Evolutionary conservation across 495 filamentous ascomycete species (phyloP).

Genomic region (Hypoxylon fuscum): DNA sequence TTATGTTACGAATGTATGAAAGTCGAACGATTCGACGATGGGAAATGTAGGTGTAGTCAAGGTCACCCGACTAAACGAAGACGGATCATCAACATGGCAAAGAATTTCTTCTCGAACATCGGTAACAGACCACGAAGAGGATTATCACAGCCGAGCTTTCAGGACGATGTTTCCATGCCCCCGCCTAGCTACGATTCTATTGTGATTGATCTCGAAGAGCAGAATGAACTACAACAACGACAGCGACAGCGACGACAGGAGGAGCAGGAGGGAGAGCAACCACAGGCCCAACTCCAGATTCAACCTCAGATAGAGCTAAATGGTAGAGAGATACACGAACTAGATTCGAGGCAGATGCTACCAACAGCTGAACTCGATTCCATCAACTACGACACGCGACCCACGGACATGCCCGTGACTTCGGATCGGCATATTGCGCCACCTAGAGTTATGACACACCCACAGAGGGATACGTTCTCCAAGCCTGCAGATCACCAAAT

Average conservation of each 20-base stretch:
- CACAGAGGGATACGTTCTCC: slow-evolving; percentile 9
- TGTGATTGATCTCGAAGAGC: slow-evolving; percentile 26
- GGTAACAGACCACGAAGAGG: slow-evolving; percentile 51
- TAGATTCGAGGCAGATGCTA: slow-evolving; percentile 51
- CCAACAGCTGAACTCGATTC: slow-evolving; percentile 41
- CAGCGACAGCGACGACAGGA: slow-evolving; percentile 5
- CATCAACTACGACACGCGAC: slow-evolving; percentile 32
- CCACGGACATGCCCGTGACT: slow-evolving; percentile 10
- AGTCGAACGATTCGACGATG: slow-evolving; percentile 58
- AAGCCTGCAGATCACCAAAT: slow-evolving; percentile 2
- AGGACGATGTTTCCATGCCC: slow-evolving; percentile 39
- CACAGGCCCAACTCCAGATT: slow-evolving; percentile 3
- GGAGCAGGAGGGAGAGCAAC: slow-evolving; percentile 5
- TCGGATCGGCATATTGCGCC: slow-evolving; percentile 9
- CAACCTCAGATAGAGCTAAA: slow-evolving; percentile 47
- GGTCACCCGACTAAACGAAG: slow-evolving; percentile 56
- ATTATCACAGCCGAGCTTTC: slow-evolving; percentile 9
- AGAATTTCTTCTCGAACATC: slow-evolving; percentile 57
- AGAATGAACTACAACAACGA: slow-evolving; percentile 11
- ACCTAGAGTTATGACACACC: slow-evolving; percentile 2
- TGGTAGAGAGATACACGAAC: slow-evolving; percentile 54
- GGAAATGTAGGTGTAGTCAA: slow-evolving; percentile 56
- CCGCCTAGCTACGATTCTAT: slow-evolving; percentile 59
- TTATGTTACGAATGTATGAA: slow-evolving; percentile 58
- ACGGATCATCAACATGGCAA: slow-evolving; percentile 58